A percentile compares a stretch with the other conserved stretches of the same genome.
These are phyloP conservation scores for Carex pumila DNA, from an alignment of 176 grass and related monocot species.

Conservation along the genomic window DNA sequence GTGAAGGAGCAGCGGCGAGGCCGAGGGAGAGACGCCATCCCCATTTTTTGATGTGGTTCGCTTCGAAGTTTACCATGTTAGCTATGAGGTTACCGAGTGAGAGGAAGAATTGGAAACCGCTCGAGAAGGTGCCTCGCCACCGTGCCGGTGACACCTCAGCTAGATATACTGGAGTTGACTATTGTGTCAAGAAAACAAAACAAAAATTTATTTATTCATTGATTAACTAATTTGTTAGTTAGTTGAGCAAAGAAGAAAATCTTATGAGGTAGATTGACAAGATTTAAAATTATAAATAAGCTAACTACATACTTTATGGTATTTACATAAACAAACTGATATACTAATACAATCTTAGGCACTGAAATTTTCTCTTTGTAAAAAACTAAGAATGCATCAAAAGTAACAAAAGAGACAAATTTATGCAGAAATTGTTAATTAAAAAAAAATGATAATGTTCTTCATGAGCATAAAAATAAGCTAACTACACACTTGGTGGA, in stretches of 20 bases:
- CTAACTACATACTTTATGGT: neutral
- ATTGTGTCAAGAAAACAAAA: neutral
- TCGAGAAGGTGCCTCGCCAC: conserved; percentile 56
- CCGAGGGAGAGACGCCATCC: conserved; percentile 79
- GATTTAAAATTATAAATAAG: no score
- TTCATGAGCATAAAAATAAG: no score
- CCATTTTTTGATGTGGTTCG: conserved; percentile 25
- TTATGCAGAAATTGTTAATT: no score
- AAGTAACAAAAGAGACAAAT: neutral
- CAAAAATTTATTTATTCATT: neutral
- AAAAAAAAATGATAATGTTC: neutral
- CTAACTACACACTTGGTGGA: no score
- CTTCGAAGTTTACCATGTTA: conserved; percentile 51
- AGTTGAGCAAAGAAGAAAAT: no score
- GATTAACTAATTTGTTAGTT: no score
- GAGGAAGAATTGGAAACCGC: conserved; percentile 72
- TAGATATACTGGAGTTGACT: conserved; percentile 33
- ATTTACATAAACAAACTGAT: neutral
- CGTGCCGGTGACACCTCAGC: conserved; percentile 60
- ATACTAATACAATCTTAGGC: neutral
- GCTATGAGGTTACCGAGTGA: conserved; percentile 35
- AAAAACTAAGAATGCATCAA: no score
- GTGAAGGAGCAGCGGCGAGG: conserved; percentile 44
- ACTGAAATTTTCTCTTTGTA: no score
- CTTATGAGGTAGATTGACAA: no score